Evolutionary conservation across 139 green algal genomes (phyloP), one percentile per base, ranked within the genome.

Genomic region (Chlamydomonas sphaeroides): DNA sequence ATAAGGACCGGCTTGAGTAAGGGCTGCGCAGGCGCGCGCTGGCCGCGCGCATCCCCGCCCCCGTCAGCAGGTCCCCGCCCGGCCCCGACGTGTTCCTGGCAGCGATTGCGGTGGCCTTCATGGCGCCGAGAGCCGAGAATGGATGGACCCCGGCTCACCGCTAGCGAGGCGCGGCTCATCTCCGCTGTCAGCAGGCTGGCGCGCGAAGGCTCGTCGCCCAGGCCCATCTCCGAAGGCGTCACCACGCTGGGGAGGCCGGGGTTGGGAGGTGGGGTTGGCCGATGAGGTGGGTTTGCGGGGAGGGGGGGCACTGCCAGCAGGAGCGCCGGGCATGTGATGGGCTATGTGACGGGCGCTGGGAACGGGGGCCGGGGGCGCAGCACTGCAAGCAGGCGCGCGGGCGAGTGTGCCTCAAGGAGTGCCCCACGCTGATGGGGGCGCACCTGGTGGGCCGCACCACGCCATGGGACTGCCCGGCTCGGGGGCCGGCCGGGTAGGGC

Each of bases 191-290:
- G 39, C 48, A 65, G 3, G n/a, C n/a, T n/a, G n/a, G n/a, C n/a
- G 17, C 32, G 25, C 21, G 53, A 28, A 3, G 72, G 72, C 38
- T 80, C 72, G 57, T 80, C 72, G 3, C 72, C 72, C 38, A 80
- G 53, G n/a, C n/a, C n/a, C n/a, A n/a, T n/a, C 39, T 80, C 72
- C 0, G 38, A 61, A 38, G 72, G 72, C n/a, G 72, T 80, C 3
- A 80, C 11, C 11, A 80, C 72, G 39, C 57, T n/a, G n/a, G n/a
- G n/a, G n/a, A n/a, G n/a, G n/a, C n/a, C n/a, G n/a, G n/a, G n/a
- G n/a, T n/a, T n/a, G n/a, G n/a, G n/a, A n/a, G n/a, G n/a, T n/a
- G n/a, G n/a, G n/a, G n/a, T n/a, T n/a, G n/a, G n/a, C n/a, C n/a
- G n/a, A n/a, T n/a, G n/a, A n/a, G n/a, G n/a, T n/a, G n/a, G n/a